phyloP scores from a whole-genome alignment of 352 stramenopile genomes.

The Albugo candida region DNA sequence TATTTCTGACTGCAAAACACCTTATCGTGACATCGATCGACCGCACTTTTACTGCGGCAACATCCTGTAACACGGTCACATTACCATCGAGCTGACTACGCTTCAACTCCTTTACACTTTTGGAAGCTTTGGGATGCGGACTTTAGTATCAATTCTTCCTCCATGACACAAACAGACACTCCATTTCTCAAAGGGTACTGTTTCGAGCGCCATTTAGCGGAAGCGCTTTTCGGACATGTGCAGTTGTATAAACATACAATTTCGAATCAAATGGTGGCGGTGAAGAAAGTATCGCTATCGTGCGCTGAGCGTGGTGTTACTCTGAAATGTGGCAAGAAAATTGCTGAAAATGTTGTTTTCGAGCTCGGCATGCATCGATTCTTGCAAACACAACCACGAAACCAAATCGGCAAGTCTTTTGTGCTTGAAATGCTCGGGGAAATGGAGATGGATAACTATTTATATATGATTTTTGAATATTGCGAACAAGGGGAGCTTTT shows the following conservation, averaged over 20 bases:
- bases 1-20: too few relatives aligned
- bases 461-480: constrained; percentile 38
- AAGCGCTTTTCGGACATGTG: constrained; percentile 64
- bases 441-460: constrained; percentile 55
- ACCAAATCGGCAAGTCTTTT: constrained; percentile 6
- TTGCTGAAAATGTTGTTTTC: constrained; percentile 62
- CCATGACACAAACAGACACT: too few relatives aligned
- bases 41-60: too few relatives aligned
- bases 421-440: constrained; percentile 52
- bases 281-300: constrained; percentile 63
- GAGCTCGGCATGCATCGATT: constrained; percentile 50
- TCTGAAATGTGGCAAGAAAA: constrained; percentile 43
- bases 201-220: constrained; percentile 51
- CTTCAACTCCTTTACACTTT: too few relatives aligned
- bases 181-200: constrained; percentile 43
- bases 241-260: constrained; percentile 48
- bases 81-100: too few relatives aligned
- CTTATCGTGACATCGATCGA: too few relatives aligned
- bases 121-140: too few relatives aligned
- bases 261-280: constrained; percentile 35
- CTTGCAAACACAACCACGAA: constrained; percentile 11
- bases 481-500: constrained; percentile 33
- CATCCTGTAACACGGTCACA: too few relatives aligned
- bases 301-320: constrained; percentile 31
- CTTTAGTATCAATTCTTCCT: too few relatives aligned